A percentile compares a stretch with the other conserved stretches of the same genome.
Evolutionary conservation across 2,329 filamentous ascomycete species (phyloP).

Genomic region (Ophiosphaerella herpotricha): DNA sequence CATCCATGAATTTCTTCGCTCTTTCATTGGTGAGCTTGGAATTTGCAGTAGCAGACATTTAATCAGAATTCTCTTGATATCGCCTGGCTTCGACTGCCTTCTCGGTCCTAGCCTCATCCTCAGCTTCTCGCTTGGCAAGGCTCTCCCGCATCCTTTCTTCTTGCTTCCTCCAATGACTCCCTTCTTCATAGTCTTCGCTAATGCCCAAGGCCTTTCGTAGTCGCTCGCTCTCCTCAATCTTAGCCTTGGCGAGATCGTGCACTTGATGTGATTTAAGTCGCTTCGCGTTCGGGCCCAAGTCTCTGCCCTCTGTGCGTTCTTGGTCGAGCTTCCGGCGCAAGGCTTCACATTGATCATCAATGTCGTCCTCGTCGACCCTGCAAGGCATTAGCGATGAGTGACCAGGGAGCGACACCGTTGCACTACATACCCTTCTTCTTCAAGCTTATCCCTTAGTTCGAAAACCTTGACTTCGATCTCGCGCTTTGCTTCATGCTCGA

Average conservation of each 20-base stretch:
- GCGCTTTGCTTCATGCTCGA: conserved; percentile 91
- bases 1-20: too few relatives aligned
- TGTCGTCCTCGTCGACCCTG: conserved; percentile 85
- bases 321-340: conserved; percentile 66
- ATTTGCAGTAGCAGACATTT: not conserved
- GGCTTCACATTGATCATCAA: conserved; percentile 74
- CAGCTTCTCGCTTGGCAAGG: conserved; percentile 46
- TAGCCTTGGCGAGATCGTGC: conserved; percentile 93
- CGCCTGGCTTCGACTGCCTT: conserved; percentile 29
- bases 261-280: conserved; percentile 90
- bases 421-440: conserved; percentile 75
- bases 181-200: conserved; percentile 82
- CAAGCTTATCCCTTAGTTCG: conserved; percentile 85
- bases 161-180: conserved; percentile 81
- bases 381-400: conserved; percentile 17
- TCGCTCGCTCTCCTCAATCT: conserved; percentile 92
- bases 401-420: not conserved
- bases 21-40: not conserved
- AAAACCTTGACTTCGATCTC: conserved; percentile 93
- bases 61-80: conserved; percentile 35
- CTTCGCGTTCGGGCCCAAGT: conserved; percentile 48
- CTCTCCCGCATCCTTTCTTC: conserved; percentile 67
- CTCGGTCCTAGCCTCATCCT: conserved; percentile 37
- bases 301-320: conserved; percentile 46
- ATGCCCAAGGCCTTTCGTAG: conserved; percentile 86